phyloP scores from a whole-genome alignment of 106 monocot species.

The Apostasia ramifera region DNA sequence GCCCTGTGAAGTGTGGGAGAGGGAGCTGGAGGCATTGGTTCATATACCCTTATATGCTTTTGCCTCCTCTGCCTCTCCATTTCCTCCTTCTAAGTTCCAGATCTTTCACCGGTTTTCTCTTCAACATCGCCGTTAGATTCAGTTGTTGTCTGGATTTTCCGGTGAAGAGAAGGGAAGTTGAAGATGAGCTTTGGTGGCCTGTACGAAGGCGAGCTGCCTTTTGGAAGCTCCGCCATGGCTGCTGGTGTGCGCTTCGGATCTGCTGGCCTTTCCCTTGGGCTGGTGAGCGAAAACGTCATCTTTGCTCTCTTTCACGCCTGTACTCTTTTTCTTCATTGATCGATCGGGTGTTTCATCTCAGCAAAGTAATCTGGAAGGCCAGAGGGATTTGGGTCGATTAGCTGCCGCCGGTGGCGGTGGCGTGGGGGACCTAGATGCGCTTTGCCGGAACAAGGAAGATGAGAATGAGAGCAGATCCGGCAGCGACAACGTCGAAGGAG shows the following conservation, averaged over 20 bases:
- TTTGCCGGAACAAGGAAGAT: conserved; percentile 16
- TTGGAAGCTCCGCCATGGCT: conserved; percentile 2
- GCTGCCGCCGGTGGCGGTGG: not conserved
- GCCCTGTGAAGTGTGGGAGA: not conserved
- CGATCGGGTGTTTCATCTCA: not conserved
- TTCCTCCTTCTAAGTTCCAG: not conserved
- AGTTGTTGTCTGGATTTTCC: not conserved
- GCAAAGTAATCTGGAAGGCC: conserved; percentile 10
- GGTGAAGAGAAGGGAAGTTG: not conserved
- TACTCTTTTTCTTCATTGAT: not conserved
- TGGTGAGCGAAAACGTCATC: conserved; percentile 8
- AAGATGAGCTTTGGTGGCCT: conserved; percentile 8
- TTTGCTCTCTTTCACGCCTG: not conserved
- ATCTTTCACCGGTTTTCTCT: not conserved
- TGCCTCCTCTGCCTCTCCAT: not conserved
- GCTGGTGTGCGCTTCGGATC: conserved; percentile 20
- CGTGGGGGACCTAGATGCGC: not conserved
- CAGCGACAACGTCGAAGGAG: conserved; percentile 43
- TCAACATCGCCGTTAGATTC: not conserved
- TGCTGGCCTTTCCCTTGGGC: conserved; percentile 49
- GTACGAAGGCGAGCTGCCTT: conserved; percentile 4
- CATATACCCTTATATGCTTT: not conserved
- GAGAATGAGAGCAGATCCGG: conserved; percentile 49
- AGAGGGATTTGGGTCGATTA: conserved; percentile 2
- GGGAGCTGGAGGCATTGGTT: conserved; percentile 6